Base-by-base conservation (phyloP, 1,284 basidiomycete species). In the Puccinia polysora region DNA sequence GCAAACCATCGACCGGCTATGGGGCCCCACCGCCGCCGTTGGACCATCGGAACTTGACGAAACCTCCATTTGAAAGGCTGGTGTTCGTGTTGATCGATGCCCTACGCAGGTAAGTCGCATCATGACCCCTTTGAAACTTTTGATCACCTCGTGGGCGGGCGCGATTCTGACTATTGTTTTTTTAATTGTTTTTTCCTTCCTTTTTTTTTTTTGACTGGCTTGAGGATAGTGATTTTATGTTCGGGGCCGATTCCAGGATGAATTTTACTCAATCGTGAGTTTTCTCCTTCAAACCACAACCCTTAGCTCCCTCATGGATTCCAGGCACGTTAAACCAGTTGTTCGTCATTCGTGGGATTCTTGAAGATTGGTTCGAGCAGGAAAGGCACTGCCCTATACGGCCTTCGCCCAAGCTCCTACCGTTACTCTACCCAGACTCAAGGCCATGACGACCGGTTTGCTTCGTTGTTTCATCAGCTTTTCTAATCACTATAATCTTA, bases 21-120 rank as follows among this genome's bases (percentile, higher is more conserved):
- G 58, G 68, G n/a, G 4, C 32, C 6, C 47, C 59, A 32, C 49
- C 56, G 32, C 55, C 12, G 20, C n/a, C 30, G 28, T 20, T n/a
- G n/a, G 15, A n/a, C n/a, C n/a, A n/a, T n/a, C n/a, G n/a, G n/a
- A n/a, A n/a, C n/a, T n/a, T 28, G 40, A 10, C n/a, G 25, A 18
- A 36, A 2, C 7, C 60, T 56, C 23, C 59, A 34, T 75, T 76
- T 30, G 64, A 71, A 14, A 75, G 75, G 23, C 64, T 77, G 50
- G 75, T 67, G 10, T 76, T 77, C 53, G 71, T 77, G 6, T 53
- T 77, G 20, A 75, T 77, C 15, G 76, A 77, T 50, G 75, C 75
- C 14, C 50, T 77, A 6, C 65, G 75, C 38, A 75, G 73, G 76
- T 76, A 43, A 47, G 75, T 67, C 60, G 20, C 38, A 20, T 30